phyloP scores from a whole-genome alignment of 2,329 filamentous ascomycete genomes.

The Colletotrichum kahawae region DNA sequence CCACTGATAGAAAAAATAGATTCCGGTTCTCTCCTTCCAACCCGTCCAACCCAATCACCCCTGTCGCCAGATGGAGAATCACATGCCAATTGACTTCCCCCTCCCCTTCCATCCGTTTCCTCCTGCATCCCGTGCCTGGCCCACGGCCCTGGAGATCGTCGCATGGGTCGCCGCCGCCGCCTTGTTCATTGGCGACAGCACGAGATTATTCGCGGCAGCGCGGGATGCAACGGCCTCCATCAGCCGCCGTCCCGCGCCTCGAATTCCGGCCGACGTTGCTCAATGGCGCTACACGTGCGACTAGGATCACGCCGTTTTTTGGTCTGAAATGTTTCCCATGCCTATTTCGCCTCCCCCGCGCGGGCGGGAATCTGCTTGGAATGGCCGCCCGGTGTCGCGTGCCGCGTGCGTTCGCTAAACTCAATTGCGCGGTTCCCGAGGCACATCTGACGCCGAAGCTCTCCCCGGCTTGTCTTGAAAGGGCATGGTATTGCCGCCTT shows the following conservation, averaged over 20 bases:
- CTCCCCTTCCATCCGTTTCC: not conserved
- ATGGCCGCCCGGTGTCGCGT: not conserved
- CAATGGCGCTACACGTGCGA: not conserved
- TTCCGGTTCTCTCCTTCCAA: not conserved
- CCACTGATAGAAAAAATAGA: not conserved
- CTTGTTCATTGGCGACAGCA: not conserved
- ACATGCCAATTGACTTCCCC: conserved; percentile 2
- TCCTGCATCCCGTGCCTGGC: not conserved
- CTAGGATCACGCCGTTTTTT: not conserved
- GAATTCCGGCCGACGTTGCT: not conserved
- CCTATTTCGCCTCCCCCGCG: not conserved
- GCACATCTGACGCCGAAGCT: not conserved
- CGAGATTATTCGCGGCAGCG: not conserved
- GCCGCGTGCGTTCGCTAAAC: not conserved
- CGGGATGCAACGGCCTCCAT: not conserved
- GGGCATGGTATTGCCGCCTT: not conserved
- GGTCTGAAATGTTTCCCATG: not conserved
- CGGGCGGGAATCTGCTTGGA: not conserved
- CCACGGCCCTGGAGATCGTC: not conserved
- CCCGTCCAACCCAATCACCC: not conserved
- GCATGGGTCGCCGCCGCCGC: not conserved
- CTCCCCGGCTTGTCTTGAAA: not conserved
- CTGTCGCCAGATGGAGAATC: conserved; percentile 2
- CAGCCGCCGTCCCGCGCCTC: not conserved
- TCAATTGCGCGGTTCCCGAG: not conserved